These are phyloP conservation scores for Cladosporium sphaerospermum DNA, from an alignment of 2,329 filamentous ascomycete species.

Conservation along the genomic window DNA sequence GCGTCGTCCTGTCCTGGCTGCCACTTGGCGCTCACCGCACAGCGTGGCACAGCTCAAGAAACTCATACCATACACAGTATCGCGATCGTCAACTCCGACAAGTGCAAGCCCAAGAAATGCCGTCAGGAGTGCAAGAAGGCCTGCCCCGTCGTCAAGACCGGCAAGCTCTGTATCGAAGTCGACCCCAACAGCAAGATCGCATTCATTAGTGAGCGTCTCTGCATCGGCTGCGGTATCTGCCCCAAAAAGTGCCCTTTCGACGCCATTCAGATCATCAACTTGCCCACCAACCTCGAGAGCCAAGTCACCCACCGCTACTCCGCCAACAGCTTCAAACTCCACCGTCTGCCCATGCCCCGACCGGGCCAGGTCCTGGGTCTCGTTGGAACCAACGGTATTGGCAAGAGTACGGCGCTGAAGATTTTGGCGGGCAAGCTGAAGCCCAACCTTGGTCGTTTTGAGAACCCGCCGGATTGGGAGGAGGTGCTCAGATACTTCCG, in stretches of 20 bases:
- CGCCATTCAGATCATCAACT: slow-evolving; percentile 99
- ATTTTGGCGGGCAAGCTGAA: slow-evolving; percentile 98
- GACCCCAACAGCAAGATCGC: slow-evolving; percentile 81
- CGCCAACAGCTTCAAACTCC: slow-evolving; percentile 99
- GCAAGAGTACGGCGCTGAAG: slow-evolving; percentile 99
- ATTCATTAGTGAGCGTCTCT: slow-evolving; percentile 93
- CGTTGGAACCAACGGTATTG: slow-evolving; percentile 99
- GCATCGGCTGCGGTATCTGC: slow-evolving; percentile 98
- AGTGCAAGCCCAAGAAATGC: slow-evolving; percentile 73
- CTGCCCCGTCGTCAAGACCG: slow-evolving; percentile 92
- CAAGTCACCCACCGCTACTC: slow-evolving; percentile 98
- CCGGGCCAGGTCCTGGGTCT: slow-evolving; percentile 93
- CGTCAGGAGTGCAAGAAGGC: slow-evolving; percentile 99
- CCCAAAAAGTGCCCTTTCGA: slow-evolving; percentile 98
- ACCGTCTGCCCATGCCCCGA: slow-evolving; percentile 89
- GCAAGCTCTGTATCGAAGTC: slow-evolving; percentile 97
- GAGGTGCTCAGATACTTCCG: slow-evolving; percentile 98
- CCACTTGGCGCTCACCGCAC: not conserved
- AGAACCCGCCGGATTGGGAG: slow-evolving; percentile 98
- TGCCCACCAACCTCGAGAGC: slow-evolving; percentile 97
- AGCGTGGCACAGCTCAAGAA: slow-evolving; percentile 6
- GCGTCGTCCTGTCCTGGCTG: slow-evolving; percentile 32
- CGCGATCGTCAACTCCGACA: slow-evolving; percentile 97
- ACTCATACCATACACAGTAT: slow-evolving; percentile 55
- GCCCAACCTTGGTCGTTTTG: slow-evolving; percentile 89